These are phyloP conservation scores for Pisolithus albus DNA, from an alignment of 768 basidiomycete species.

Conservation along the genomic window DNA sequence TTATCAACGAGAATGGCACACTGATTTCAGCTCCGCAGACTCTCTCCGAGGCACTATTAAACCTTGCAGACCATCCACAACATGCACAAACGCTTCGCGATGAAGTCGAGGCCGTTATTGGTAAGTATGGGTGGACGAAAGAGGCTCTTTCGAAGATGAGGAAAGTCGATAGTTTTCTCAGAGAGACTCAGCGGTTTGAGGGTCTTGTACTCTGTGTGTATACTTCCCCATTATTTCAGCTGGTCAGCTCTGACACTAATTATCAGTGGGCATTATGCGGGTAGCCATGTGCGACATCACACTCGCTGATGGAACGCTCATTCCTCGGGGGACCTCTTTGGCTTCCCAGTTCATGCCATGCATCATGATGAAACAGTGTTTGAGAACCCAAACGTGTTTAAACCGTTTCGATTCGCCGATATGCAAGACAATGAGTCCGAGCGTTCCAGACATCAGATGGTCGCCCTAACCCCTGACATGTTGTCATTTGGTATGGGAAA, in stretches of 20 bases:
- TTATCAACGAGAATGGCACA: background rate
- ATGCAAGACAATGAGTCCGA: background rate
- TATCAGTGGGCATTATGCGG: slow-evolving; percentile 23
- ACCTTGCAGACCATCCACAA: background rate
- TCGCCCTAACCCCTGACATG: slow-evolving; percentile 24
- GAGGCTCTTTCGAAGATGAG: slow-evolving; percentile 18
- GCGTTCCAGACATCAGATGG: slow-evolving; percentile 17
- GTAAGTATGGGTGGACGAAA: slow-evolving; percentile 19
- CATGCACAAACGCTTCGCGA: slow-evolving; percentile 23
- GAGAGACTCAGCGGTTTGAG: slow-evolving; percentile 26
- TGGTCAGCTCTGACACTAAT: background rate
- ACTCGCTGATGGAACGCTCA: slow-evolving; percentile 30
- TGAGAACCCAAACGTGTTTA: slow-evolving; percentile 29
- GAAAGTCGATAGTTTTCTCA: slow-evolving; percentile 35
- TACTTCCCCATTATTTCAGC: background rate
- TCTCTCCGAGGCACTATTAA: background rate
- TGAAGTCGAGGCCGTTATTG: slow-evolving; percentile 27
- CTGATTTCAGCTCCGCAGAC: background rate
- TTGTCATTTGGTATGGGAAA: slow-evolving; percentile 29
- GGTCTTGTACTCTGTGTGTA: slow-evolving; percentile 15
- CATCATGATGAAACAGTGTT: slow-evolving; percentile 13
- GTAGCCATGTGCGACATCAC: slow-evolving; percentile 24
- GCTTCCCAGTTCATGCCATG: slow-evolving; percentile 11
- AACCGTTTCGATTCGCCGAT: slow-evolving; percentile 40
- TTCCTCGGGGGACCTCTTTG: slow-evolving; percentile 25